phyloP scores from a whole-genome alignment of 83 land plant species.

The Thuja plicata region DNA sequence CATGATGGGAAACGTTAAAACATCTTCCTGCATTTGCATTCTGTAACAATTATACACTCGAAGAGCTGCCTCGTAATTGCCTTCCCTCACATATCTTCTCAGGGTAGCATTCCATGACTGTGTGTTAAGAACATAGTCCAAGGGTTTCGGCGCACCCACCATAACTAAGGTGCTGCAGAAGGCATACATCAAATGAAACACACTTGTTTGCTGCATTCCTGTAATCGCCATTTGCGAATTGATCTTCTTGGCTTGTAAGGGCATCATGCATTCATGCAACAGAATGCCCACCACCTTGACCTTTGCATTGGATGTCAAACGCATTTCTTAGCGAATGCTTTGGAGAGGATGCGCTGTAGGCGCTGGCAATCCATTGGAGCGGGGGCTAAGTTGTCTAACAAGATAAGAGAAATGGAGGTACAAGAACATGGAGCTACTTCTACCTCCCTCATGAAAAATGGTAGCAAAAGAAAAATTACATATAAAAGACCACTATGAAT shows the following conservation, averaged over 20 bases:
- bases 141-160: constrained; percentile 17
- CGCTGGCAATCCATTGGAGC: background rate
- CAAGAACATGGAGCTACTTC: too few species aligned
- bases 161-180: constrained; percentile 24
- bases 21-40: constrained; percentile 23
- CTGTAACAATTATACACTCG: constrained; percentile 16
- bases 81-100: constrained; percentile 22
- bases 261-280: constrained; percentile 17
- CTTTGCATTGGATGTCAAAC: background rate
- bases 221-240: constrained; percentile 14
- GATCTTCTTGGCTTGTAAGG: constrained; percentile 21
- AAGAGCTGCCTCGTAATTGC: constrained; percentile 24
- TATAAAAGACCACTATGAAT: too few species aligned
- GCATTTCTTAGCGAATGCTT: background rate
- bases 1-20: constrained; percentile 24
- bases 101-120: constrained; percentile 31
- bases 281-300: background rate
- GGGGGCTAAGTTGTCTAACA: too few species aligned
- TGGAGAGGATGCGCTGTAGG: background rate
- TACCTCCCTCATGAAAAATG: too few species aligned
- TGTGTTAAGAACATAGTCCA: constrained; percentile 9
- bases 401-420: too few species aligned
- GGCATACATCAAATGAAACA: constrained; percentile 19
- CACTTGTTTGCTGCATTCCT: background rate
- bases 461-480: too few species aligned